Percentiles rank a stretch among this genome's conserved stretches.
Conservation (phyloP, 768 basidiomycete genomes). For the Collybia sp. region DNA sequence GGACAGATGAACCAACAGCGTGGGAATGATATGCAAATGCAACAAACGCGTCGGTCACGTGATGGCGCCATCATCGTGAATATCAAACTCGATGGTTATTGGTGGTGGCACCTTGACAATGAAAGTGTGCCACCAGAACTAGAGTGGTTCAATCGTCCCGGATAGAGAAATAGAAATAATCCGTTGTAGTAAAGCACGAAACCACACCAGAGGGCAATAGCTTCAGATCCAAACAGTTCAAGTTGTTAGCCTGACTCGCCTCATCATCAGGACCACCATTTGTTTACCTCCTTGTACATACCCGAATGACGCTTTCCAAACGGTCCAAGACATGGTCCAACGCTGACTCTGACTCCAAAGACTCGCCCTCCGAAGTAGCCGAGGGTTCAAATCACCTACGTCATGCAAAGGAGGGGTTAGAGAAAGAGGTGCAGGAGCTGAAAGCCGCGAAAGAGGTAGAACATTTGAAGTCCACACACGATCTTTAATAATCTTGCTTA, state of each 20-base stretch:
- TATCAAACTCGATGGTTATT: no score
- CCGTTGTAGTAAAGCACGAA: no score
- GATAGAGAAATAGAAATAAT: no score
- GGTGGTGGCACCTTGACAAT: no score
- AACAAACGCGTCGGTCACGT: conserved; percentile 34
- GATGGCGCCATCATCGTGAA: conserved; percentile 22
- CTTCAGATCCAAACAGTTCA: no score
- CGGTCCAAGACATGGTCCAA: conserved; percentile 25
- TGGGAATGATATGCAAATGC: conserved; percentile 28
- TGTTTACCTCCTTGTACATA: no score
- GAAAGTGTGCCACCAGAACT: no score
- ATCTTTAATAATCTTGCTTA: conserved; percentile 6
- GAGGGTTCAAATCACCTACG: no score
- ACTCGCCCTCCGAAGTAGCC: neutral
- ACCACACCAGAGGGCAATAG: no score
- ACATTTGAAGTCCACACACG: neutral
- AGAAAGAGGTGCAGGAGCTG: conserved; percentile 15
- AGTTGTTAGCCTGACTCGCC: no score
- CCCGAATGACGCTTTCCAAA: conserved; percentile 26
- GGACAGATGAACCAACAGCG: conserved; percentile 33
- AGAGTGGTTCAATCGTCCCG: no score
- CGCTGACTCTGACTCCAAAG: conserved; percentile 6
- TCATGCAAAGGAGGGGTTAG: neutral
- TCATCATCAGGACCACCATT: no score
- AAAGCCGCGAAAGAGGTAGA: conserved; percentile 14